Base-by-base conservation (phyloP, 1,139 yeast species). In the Suhomyces yuchorum region DNA sequence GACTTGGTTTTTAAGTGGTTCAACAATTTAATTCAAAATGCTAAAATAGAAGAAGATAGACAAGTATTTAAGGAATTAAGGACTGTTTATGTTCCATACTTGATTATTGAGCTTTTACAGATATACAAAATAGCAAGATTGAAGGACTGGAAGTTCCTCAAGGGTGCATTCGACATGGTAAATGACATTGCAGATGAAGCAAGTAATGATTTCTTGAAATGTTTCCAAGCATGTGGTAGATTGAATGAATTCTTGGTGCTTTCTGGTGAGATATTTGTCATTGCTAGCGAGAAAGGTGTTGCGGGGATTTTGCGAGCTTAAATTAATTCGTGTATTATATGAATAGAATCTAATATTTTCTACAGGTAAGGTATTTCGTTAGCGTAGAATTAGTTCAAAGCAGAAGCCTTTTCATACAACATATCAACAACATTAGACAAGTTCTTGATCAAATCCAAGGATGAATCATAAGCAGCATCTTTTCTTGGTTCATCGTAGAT, bases 401-500 rank as follows among this genome's bases (percentile, higher is more conserved):
- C 81, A 40, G 96, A 83, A 8, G 98, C 99, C 73, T 93, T 93
- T 63, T 92, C 98, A 60, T 91, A 93, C 59, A 95, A 77, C 58
- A 91, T 78, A 60, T 95, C 99, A 24, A 93, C 97, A 28, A 87
- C 97, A 52, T 75, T 81, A 30, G 95, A 86, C 82, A 93, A 84
- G 62, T 89, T 88, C 65, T 87, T 88, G 48, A 95, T 84, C 59
- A 96, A 82, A 50, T 88, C 96, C 56, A 93, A 80, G 35, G 96
- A 88, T 43, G 93, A 84, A 55, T 87, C 96, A 63, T 93, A 95
- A 40, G 96, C 85, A 37, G 91, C 89, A 67, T 93, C 98, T 53
- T 84, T 82, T 63, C 82, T 83, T 42, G 97, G 97, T 62, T 92
- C 90, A 52, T 90, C 96, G 62, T 89, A 93, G 50, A 93, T 83